Base-by-base conservation (phyloP, 164 flowering plant genomes). In the Aristolochia contorta region DNA sequence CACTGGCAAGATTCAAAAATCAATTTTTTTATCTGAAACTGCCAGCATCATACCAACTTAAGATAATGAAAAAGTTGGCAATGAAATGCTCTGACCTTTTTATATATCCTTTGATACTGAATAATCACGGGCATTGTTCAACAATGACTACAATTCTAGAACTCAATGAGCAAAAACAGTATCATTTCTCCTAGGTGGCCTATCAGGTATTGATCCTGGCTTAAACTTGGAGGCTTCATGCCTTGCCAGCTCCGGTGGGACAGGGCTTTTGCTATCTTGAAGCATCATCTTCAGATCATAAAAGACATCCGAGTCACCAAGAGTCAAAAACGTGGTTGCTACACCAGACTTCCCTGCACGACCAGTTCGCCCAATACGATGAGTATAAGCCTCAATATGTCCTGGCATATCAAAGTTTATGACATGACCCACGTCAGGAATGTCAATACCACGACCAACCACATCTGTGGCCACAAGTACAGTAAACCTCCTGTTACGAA, bases 401-500 rank as follows among this genome's bases (percentile, higher is more conserved):
- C 80, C 79, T 14, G 96, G 96, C 93, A 86, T 90, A 71, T 90
- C 93, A 67, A 71, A 80, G 68, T 91, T 91, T 58, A 85, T 86
- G 22, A 90, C 97, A 69, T 87, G 87, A 12, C 91, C 91, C 54
- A 90, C 95, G 70, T 85, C 95, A 47, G 97, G 95, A 48, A 91
- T 88, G 76, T 91, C 97, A 68, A 91, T 88, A 4, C 96, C 97
- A 81, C 97, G 96, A 7, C 96, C 97, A 5, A 84, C 93, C 22
- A 91, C 96, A 78, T 91, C 97, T 0, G 97, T 88, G 8, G 97
- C 96, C 60, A 86, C 97, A 59, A 91, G 84, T n/a, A 91, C 96
- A 70, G 79, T 88, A 60, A 77, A 91, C 69, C 94, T 73, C 78
- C 86, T 88, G 41, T 78, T 77, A 73, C 91, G 79, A 72, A 91